Percentiles rank a stretch among this genome's conserved stretches.
Conservation (phyloP, 495 filamentous ascomycete species). For the Hyaloscypha hepaticicola region DNA sequence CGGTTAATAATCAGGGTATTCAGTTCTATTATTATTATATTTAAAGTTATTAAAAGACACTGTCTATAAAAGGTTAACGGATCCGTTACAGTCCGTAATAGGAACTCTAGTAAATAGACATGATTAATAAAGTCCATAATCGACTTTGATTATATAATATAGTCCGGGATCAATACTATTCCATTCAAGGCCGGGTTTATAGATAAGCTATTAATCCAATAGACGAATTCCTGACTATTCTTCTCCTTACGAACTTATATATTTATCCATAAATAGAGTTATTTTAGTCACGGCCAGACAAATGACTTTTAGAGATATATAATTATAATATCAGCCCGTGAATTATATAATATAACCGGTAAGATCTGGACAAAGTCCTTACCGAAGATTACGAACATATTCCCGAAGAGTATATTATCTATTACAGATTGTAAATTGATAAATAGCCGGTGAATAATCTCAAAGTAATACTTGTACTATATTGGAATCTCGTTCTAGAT, state of each 20-base stretch:
- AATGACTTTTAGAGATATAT: neutral
- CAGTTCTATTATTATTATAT: neutral
- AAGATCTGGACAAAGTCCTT: constrained; percentile 2
- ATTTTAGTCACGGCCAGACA: neutral
- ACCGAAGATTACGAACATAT: neutral
- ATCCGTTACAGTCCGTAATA: neutral
- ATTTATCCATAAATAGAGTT: too few relatives aligned
- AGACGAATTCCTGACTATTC: neutral
- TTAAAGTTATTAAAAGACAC: too few relatives aligned
- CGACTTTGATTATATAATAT: too few relatives aligned
- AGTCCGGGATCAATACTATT: neutral
- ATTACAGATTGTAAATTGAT: too few relatives aligned
- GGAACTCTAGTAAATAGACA: neutral
- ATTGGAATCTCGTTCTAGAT: too few relatives aligned
- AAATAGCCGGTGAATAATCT: too few relatives aligned
- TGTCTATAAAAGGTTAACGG: neutral
- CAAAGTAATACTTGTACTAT: too few relatives aligned
- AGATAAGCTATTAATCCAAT: neutral
- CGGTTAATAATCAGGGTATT: neutral
- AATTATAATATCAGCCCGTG: neutral
- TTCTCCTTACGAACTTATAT: too few relatives aligned
- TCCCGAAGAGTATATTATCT: too few relatives aligned
- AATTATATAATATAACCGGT: neutral
- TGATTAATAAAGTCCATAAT: too few relatives aligned
- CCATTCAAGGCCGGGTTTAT: neutral